Evolutionary conservation across 805 yeast species (phyloP), one percentile per base, ranked within the genome.

Genomic region (Torulaspora maleeae): DNA sequence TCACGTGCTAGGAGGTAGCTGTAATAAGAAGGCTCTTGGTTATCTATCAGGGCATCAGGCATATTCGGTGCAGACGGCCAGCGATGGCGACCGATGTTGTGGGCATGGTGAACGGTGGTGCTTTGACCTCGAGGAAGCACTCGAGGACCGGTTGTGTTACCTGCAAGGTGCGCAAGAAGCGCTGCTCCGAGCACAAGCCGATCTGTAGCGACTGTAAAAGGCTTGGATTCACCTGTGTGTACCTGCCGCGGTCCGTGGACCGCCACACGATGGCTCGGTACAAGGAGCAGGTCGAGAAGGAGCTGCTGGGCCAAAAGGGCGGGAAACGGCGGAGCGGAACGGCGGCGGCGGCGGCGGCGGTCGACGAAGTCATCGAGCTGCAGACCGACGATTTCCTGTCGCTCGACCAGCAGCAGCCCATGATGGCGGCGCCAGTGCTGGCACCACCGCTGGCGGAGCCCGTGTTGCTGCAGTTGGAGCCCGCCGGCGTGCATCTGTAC

Each of bases 141-240:
- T 75, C 85, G 1, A 74, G 68, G 52, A 70, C 69, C n/a, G 87
- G 88, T 0, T 82, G 89, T 59, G 62, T 82, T 30, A 82, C 86
- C 0, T 82, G 89, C 62, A 82, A 82, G 55, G 69, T 77, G 29
- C 65, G 88, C 35, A 82, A 81, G 70, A 86, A 84, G 61, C 71
- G 88, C 38, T 86, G 95, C 52, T 83, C 86, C 48, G 93, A 86
- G 58, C 72, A 73, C 1, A 72, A 76, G 42, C 95, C 95, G 1
- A 60, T 68, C 12, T 86, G 95, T 58, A 61, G 73, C 0, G 89
- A 85, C 55, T 86, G 95, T 60, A 48, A 59, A 13, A 66, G 95
- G 37, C 68, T 85, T n/a, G 70, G 75, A 12, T 72, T 83, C 42
- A 74, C 72, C 41, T 86, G 95, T 62, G 74, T 76, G 37, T 86